Conservation (phyloP, 2,329 filamentous ascomycete genomes). For the Fusarium nanum region DNA sequence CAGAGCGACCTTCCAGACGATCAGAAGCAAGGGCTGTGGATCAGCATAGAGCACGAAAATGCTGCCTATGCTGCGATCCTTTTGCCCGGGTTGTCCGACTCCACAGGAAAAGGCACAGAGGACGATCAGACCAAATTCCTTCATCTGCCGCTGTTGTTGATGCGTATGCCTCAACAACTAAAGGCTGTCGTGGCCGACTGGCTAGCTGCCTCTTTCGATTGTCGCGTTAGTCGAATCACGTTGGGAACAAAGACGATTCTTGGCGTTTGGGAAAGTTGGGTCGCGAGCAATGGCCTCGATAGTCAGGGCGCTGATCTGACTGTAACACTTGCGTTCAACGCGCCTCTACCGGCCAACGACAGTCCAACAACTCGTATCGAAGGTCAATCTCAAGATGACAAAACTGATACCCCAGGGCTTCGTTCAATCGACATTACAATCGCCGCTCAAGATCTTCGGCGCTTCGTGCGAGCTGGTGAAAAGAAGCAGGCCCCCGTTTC, state of each 20-base stretch:
- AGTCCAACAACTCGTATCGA: constrained; percentile 15
- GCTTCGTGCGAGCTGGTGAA: constrained; percentile 59
- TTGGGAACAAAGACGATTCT: constrained; percentile 64
- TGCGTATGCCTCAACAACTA: constrained; percentile 66
- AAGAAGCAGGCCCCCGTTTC: constrained; percentile 9
- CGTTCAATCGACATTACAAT: constrained; percentile 64
- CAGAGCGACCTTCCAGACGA: constrained; percentile 39
- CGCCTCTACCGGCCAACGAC: constrained; percentile 48
- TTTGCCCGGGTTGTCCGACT: constrained; percentile 53
- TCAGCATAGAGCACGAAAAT: constrained; percentile 66
- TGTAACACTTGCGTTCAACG: constrained; percentile 63
- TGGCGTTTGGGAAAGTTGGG: constrained; percentile 64
- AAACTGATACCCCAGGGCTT: constrained; percentile 46
- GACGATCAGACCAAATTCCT: constrained; percentile 53
- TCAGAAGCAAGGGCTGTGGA: constrained; percentile 53
- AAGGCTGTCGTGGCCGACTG: constrained; percentile 64
- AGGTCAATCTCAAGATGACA: constrained; percentile 31
- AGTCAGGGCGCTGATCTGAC: constrained; percentile 58
- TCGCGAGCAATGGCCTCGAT: constrained; percentile 53
- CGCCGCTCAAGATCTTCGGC: constrained; percentile 59
- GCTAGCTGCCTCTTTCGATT: constrained; percentile 66
- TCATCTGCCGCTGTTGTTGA: constrained; percentile 63
- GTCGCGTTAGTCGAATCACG: constrained; percentile 62
- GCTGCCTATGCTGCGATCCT: constrained; percentile 63
- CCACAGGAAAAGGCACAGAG: neutral